Base-by-base conservation (phyloP, 352 stramenopile genomes). In the Phytopythium vexans region DNA sequence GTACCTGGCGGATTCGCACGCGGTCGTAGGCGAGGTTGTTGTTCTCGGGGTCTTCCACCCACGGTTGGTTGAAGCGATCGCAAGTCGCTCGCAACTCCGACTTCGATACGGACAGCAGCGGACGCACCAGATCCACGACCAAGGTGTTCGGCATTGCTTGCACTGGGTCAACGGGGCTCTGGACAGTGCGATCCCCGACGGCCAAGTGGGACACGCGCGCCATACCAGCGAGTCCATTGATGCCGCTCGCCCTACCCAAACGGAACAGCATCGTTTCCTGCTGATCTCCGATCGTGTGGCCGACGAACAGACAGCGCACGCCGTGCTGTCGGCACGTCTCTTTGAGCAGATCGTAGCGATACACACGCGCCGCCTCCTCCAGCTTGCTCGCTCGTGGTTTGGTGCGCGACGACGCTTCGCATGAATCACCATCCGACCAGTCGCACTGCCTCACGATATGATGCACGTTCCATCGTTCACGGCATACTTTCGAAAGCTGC, bases 21-120 rank as follows among this genome's bases (percentile, higher is more conserved):
- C 85, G 79, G 49, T 95, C 85, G 49, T 86, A 95, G 54, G 78
- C 41, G 4, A 78, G 67, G 47, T 85, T 74, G 47, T 94, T 73
- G 49, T 95, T 95, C 4, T 75, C 88, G 15, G 82, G 85, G 67
- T 95, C 85, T 52, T 95, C 81, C 12, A 92, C 77, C 85, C 85
- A 95, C 27, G 64, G 49, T 49, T 92, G 81, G 4, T 68, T 33
- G 49, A 95, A 95, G 32, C 71, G 76, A 44, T 75, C 41, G 56
- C 82, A 93, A 8, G 85, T 95, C 33, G 62, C 72, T 49, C 79
- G 85, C 40, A 95, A 46, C 39, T 75, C 60, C 2, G 68, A 47
- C 62, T 93, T 95, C 0, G 66, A 68, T 1, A 88, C 58, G 6
- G 60, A 66, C 3, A 93, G 69, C 37, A 95, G 62, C 32, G 85